Percentiles rank a stretch among this genome's conserved stretches.
These are phyloP conservation scores for Hypoxylon rubiginosum DNA, from an alignment of 2,329 filamentous ascomycete species.

Conservation along the genomic window DNA sequence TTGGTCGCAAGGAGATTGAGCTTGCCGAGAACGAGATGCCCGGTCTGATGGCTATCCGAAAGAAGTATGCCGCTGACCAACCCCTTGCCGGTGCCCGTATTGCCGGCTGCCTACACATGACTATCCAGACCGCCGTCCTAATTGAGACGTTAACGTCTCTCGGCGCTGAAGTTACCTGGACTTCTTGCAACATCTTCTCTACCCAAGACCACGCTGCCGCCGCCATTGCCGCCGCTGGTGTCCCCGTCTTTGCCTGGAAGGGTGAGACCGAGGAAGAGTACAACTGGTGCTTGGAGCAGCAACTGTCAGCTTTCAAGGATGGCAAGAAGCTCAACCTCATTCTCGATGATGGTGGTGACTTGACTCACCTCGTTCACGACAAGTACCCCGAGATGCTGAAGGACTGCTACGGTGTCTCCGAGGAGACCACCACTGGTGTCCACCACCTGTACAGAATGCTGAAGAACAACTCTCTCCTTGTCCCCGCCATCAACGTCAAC, in stretches of 20 bases:
- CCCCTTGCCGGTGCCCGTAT: constrained; percentile 95
- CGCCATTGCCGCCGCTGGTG: constrained; percentile 92
- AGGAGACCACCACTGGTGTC: constrained; percentile 99
- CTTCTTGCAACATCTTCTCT: constrained; percentile 99
- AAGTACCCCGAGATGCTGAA: constrained; percentile 99
- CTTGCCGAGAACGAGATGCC: constrained; percentile 98
- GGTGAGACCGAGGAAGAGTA: constrained; percentile 99
- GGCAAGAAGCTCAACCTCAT: constrained; percentile 98
- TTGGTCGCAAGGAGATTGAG: constrained; percentile 99
- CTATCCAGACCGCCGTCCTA: constrained; percentile 98
- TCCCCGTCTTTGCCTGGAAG: constrained; percentile 85
- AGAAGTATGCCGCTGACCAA: constrained; percentile 93
- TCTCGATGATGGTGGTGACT: constrained; percentile 97
- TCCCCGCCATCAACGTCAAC: constrained; percentile 99
- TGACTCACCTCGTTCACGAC: constrained; percentile 94
- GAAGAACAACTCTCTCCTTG: constrained; percentile 88
- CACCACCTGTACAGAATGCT: constrained; percentile 99
- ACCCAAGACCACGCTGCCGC: constrained; percentile 98
- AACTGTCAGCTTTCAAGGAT: constrained; percentile 96
- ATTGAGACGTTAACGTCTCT: constrained; percentile 97
- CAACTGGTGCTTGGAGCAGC: constrained; percentile 99
- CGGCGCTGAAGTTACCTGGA: constrained; percentile 98
- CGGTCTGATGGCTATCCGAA: constrained; percentile 94
- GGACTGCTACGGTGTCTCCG: constrained; percentile 97
- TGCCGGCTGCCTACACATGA: constrained; percentile 99